phyloP scores from a whole-genome alignment of 2,329 filamentous ascomycete species.

The Claviceps paspali region DNA sequence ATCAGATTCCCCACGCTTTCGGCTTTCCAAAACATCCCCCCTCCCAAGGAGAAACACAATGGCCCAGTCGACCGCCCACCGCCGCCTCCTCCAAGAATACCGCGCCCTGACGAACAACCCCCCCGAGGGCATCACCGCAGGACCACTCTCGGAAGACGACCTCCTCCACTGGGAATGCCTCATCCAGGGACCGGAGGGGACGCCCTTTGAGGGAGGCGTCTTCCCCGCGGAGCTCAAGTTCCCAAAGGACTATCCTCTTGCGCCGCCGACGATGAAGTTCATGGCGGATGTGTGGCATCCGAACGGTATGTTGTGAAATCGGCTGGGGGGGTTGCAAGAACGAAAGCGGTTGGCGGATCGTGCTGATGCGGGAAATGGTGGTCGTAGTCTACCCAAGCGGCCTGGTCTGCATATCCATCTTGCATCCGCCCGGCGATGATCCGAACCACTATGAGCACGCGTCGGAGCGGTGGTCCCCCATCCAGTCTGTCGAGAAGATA shows the following conservation, averaged over 20 bases:
- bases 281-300: conserved; percentile 90
- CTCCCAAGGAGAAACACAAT: conserved; percentile 10
- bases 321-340: too few species aligned
- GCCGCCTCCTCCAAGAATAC: conserved; percentile 92
- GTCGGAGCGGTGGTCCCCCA: conserved; percentile 88
- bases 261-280: conserved; percentile 93
- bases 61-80: conserved; percentile 49
- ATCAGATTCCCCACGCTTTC: too few species aligned
- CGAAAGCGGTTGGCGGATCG: too few species aligned
- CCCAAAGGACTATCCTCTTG: conserved; percentile 90
- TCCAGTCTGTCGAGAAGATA: conserved; percentile 96
- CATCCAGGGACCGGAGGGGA: conserved; percentile 89
- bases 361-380: too few species aligned
- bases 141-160: conserved; percentile 86
- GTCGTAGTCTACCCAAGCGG: conserved; percentile 83
- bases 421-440: conserved; percentile 90
- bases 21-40: too few species aligned
- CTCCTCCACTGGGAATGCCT: conserved; percentile 92
- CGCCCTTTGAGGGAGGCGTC: conserved; percentile 88
- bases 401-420: conserved; percentile 93
- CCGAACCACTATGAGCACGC: conserved; percentile 97
- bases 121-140: conserved; percentile 93
- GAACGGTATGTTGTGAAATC: conserved; percentile 51
- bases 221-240: conserved; percentile 93
- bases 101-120: conserved; percentile 84